phyloP scores from a whole-genome alignment of 306 rosid genomes.

The Quercus wislizeni region DNA sequence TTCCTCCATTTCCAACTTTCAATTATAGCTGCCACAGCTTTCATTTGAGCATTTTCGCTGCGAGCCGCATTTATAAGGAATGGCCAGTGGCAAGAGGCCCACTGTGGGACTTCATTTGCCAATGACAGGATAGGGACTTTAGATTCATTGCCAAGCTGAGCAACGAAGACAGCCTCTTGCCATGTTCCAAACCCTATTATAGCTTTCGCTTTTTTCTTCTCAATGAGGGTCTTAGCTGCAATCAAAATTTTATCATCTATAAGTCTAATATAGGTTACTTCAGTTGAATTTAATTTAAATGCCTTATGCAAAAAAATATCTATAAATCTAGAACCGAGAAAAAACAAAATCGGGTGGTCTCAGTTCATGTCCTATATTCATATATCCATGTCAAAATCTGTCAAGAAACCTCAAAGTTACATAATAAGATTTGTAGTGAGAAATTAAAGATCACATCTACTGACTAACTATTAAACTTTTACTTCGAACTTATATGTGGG shows the following conservation, averaged over 20 bases:
- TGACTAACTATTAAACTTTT: no score
- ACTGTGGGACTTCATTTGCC: slow-evolving; percentile 1
- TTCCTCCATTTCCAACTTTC: slow-evolving; percentile 18
- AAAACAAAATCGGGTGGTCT: no score
- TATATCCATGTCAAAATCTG: no score
- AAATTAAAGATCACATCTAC: no score
- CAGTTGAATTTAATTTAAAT: background rate
- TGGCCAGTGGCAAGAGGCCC: background rate
- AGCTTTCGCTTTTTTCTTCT: background rate
- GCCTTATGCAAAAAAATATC: no score
- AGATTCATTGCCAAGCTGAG: slow-evolving; percentile 1
- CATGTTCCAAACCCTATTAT: slow-evolving; percentile 11
- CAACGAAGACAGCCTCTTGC: background rate
- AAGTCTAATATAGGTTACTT: background rate
- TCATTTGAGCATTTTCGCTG: slow-evolving; percentile 3
- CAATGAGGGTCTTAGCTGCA: slow-evolving; percentile 13
- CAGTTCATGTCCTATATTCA: no score
- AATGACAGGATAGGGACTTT: slow-evolving; percentile 9
- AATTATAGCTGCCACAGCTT: slow-evolving; percentile 22
- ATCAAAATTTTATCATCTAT: background rate
- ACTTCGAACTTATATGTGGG: no score
- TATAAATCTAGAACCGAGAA: no score
- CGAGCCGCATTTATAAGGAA: slow-evolving; percentile 16
- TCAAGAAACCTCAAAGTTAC: no score
- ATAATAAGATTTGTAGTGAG: no score